Evolutionary conservation across 805 yeast genomes (phyloP).

Genomic region (Cyberlindnera galapagoensis): DNA sequence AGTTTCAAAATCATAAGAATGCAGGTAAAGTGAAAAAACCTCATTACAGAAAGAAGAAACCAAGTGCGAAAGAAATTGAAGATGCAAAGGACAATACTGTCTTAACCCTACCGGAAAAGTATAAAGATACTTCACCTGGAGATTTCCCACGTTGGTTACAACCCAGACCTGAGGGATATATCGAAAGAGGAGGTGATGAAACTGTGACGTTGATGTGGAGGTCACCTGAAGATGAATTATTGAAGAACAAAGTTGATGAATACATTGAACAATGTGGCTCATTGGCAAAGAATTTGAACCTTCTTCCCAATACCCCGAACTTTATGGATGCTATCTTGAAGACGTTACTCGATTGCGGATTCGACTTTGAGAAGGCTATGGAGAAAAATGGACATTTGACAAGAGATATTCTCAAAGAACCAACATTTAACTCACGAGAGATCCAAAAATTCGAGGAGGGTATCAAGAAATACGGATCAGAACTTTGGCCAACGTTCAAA

Average conservation of each 20-base stretch:
- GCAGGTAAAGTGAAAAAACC: constrained; percentile 21
- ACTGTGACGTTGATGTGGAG: constrained; percentile 67
- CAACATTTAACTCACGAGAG: constrained; percentile 64
- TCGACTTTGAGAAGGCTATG: constrained; percentile 46
- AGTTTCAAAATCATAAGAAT: constrained; percentile 19
- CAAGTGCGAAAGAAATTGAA: constrained; percentile 15
- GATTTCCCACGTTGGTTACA: constrained; percentile 73
- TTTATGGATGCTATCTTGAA: constrained; percentile 70
- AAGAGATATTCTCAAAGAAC: constrained; percentile 61
- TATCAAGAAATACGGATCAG: constrained; percentile 67
- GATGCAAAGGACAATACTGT: constrained; percentile 18
- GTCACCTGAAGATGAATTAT: constrained; percentile 28
- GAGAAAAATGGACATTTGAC: constrained; percentile 40
- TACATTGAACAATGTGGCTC: constrained; percentile 52
- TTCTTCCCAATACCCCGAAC: constrained; percentile 67
- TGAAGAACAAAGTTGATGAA: constrained; percentile 33
- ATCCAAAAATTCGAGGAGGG: constrained; percentile 65
- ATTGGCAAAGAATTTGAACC: constrained; percentile 46
- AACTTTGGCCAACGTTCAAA: constrained; percentile 64
- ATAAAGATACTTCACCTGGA: constrained; percentile 30
- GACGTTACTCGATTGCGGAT: constrained; percentile 43
- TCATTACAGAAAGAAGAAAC: constrained; percentile 19
- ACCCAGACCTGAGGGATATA: constrained; percentile 71
- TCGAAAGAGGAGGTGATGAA: constrained; percentile 76
- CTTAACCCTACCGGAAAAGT: constrained; percentile 43